Base-by-base conservation (phyloP, 306 rosid species). In the Cicer cuneatum region DNA sequence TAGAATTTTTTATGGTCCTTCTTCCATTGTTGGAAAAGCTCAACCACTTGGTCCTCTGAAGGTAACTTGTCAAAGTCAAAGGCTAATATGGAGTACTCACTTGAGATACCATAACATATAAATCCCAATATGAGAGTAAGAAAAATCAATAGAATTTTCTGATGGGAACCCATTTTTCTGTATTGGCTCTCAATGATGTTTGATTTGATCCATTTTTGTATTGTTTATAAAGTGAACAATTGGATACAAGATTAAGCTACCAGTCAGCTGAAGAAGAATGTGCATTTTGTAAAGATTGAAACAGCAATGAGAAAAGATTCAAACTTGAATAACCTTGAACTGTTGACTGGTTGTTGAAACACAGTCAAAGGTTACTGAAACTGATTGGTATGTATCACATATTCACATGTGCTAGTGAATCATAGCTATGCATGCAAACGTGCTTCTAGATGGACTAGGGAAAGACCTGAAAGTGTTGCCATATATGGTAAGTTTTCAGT, bases 1-100 rank as follows among this genome's bases (percentile, higher is more conserved):
- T 91, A 91, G n/a, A 73, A 70, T 82, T 69, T 89, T 21, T 13
- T 53, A 78, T 86, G 87, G 64, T 86, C 80, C 81, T 70, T 46
- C 80, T 68, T 89, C 97, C 97, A 89, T 11, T 21, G 53, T 59
- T 81, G 86, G 74, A 92, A 89, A n/a, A 92, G 58, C 77, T 92
- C 91, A 54, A 84, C 72, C 12, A 82, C 83, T 78, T 66, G 46
- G 70, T 82, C 88, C 78, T 86, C 91, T 1, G 89, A 73, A 52
- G 89, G 95, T 46, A 71, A 78, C 64, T 69, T 63, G 42, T 78
- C 78, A 43, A 71, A 64, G 8, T 81, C 78, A 64, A 62, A 65
- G 21, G 73, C 73, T 49, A 86, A 8, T 21, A 89, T 86, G 7
- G 95, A 86, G 63, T 85, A 80, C 72, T 85, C 87, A 59, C 80